Evolutionary conservation across 139 green algal genomes (phyloP).

Genomic region (Pleodorina starrii): DNA sequence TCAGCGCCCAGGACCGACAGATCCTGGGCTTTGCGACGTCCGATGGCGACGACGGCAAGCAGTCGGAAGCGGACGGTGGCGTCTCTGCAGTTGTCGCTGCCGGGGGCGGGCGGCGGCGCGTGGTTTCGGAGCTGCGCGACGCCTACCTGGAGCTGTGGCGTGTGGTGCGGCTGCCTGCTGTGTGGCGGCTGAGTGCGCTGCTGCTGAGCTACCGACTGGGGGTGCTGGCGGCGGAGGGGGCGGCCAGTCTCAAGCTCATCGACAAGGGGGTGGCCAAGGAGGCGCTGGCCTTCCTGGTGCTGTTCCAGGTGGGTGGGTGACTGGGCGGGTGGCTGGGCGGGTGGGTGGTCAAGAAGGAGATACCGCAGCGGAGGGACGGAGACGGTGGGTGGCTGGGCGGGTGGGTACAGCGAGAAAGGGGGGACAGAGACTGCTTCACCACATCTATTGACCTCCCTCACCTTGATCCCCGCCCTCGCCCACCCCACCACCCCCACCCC

Average conservation of each 20-base stretch:
- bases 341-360: no score
- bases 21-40: neutral
- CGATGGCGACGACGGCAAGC: no score
- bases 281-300: slow-evolving; percentile 83
- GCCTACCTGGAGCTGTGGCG: slow-evolving; percentile 67
- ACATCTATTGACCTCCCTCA: no score
- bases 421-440: no score
- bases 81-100: neutral
- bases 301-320: slow-evolving; percentile 77
- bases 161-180: slow-evolving; percentile 77
- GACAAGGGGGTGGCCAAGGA: slow-evolving; percentile 93
- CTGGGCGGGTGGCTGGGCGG: no score
- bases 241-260: slow-evolving; percentile 88
- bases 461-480: no score
- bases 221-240: slow-evolving; percentile 81
- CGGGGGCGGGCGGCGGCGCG: neutral
- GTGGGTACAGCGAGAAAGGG: no score
- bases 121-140: slow-evolving; percentile 46
- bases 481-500: neutral
- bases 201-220: slow-evolving; percentile 84
- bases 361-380: no score
- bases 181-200: slow-evolving; percentile 79
- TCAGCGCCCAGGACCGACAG: slow-evolving; percentile 16
- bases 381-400: neutral
- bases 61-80: neutral